These are phyloP conservation scores for Thamnidium elegans DNA, from an alignment of 192 early-diverging fungal genomes.

Conservation along the genomic window DNA sequence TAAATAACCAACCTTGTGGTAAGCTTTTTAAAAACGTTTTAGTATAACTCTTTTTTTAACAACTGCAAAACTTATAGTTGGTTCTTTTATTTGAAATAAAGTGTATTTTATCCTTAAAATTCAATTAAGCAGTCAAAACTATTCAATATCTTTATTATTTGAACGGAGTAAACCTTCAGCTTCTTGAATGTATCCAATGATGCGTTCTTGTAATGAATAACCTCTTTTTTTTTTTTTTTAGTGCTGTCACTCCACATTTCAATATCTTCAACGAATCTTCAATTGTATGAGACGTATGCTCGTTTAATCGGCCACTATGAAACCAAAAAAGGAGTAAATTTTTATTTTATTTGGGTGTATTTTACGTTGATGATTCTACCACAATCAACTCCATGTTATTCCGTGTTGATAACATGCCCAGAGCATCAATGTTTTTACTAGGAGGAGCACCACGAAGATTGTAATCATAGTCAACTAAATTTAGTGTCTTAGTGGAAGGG, in stretches of 20 bases:
- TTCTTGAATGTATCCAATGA: constrained; percentile 8
- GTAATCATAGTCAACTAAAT: constrained; percentile 9
- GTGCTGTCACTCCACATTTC: constrained; percentile 8
- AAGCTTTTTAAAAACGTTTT: no score
- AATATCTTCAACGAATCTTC: constrained; percentile 16
- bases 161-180: constrained; percentile 8
- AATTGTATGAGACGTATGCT: constrained; percentile 14
- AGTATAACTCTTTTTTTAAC: no score
- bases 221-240: background rate
- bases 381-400: constrained; percentile 17
- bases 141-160: background rate
- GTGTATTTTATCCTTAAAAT: no score
- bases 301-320: constrained; percentile 13
- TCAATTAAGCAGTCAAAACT: no score
- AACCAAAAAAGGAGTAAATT: constrained; percentile 11
- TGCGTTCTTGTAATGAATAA: constrained; percentile 9
- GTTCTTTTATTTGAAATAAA: no score
- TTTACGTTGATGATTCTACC: constrained; percentile 9
- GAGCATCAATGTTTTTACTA: constrained; percentile 7
- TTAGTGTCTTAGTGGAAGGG: background rate
- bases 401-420: constrained; percentile 7
- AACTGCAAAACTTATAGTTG: no score
- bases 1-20: no score
- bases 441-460: constrained; percentile 1
- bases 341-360: constrained; percentile 10